Evolutionary conservation across 805 yeast genomes (phyloP), one percentile per base, ranked within the genome.

Genomic region (Myxozyma udenii): DNA sequence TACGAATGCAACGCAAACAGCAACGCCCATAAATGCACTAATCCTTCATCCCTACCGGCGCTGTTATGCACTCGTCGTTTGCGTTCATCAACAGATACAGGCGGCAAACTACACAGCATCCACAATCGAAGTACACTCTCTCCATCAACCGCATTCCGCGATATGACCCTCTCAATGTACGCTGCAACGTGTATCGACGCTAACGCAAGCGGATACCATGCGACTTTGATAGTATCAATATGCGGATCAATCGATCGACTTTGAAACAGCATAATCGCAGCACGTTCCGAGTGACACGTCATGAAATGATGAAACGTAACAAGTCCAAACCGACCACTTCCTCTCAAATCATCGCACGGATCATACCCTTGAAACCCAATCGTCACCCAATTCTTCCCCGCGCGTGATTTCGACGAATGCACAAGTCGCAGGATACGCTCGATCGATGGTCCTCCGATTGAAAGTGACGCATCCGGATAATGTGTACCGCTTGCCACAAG

Each of bases 331-430:
- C 39, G 21, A 2, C 64, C 64, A 4, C 57, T 46, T 2, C 69
- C 70, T 11, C 75, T 61, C 44, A 71, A 66, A 50, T 71, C 75
- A 1, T 67, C 64, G 2, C 63, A 50, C 3, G 75, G 75, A 48
- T 69, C 68, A 16, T 55, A 21, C 1, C 73, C 71, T 47, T 71
- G 75, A 58, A 71, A 71, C 4, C 75, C 75, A 5, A 71, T 57
- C 2, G 61, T 55, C 19, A 64, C 68, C 72, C 73, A 71, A 48
- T 68, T 55, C n/a, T 26, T 23, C 3, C 55, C 60, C n/a, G 46
- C 61, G n/a, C 55, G 53, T 6, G 56, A 50, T 19, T 50, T 51
- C 14, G 33, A 28, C 33, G 33, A 28, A 9, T 28, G 33, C 33
- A 28, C 14, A 9, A 14, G 14, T 28, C 14, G 33, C 14, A 28